Evolutionary conservation across 2,329 filamentous ascomycete genomes (phyloP).

Genomic region (Sclerotinia spermophila): DNA sequence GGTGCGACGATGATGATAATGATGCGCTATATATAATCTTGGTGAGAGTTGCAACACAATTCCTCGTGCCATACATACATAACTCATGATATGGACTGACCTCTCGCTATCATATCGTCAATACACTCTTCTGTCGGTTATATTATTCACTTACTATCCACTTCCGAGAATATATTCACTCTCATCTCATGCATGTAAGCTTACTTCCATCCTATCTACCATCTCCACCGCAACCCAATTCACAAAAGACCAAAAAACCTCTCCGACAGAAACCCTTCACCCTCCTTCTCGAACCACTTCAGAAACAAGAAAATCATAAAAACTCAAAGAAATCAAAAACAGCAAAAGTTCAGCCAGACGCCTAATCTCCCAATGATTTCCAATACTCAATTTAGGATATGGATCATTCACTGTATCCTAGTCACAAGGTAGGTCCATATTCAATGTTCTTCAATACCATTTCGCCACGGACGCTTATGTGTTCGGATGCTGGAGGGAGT

Average conservation of each 20-base stretch:
- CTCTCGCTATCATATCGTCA: not conserved
- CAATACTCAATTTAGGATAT: not conserved
- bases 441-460: not conserved
- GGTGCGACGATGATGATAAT: fast-evolving
- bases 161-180: not conserved
- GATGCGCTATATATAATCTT: not conserved
- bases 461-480: not conserved
- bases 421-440: not conserved
- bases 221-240: not conserved
- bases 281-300: too few species aligned
- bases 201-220: not conserved
- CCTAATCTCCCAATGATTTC: not conserved
- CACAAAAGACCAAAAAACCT: not conserved
- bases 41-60: not conserved
- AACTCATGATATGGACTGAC: not conserved
- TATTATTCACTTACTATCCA: not conserved
- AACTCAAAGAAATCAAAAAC: not conserved
- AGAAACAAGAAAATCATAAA: too few species aligned
- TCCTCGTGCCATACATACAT: not conserved
- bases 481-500: not conserved
- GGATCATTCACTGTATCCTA: not conserved
- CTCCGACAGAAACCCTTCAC: not conserved
- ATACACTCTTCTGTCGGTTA: not conserved
- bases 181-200: too few species aligned
- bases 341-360: not conserved